A percentile compares a stretch with the other conserved stretches of the same genome.
These are phyloP conservation scores for Mrakia blollopis DNA, from an alignment of 768 basidiomycete genomes.

Conservation along the genomic window DNA sequence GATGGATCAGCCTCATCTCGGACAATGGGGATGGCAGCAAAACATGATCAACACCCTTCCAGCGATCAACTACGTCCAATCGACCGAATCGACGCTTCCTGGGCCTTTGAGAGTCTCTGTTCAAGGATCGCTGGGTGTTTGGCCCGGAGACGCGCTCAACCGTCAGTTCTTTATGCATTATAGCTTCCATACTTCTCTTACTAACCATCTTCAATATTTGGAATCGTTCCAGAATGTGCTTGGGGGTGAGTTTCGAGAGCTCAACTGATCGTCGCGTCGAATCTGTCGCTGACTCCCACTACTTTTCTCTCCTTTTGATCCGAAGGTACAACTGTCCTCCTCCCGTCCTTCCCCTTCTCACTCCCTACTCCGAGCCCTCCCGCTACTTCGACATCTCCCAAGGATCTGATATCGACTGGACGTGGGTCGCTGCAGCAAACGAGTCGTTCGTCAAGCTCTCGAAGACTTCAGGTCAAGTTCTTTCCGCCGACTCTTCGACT, in stretches of 20 bases:
- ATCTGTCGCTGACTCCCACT: background rate
- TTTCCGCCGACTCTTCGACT: slow-evolving; percentile 43
- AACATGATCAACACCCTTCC: slow-evolving; percentile 58
- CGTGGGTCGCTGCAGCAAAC: slow-evolving; percentile 48
- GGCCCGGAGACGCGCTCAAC: slow-evolving; percentile 31
- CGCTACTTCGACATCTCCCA: slow-evolving; percentile 60
- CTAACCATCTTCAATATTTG: too few species aligned
- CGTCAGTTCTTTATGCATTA: background rate
- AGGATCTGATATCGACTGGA: slow-evolving; percentile 59
- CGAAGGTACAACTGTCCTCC: slow-evolving; percentile 39
- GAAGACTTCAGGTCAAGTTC: slow-evolving; percentile 52
- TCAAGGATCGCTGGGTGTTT: slow-evolving; percentile 48
- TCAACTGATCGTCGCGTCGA: background rate
- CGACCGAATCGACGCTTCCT: slow-evolving; percentile 54
- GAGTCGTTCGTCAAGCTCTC: slow-evolving; percentile 56
- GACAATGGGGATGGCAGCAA: slow-evolving; percentile 66
- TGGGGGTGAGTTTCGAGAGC: background rate
- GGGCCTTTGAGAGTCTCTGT: slow-evolving; percentile 62
- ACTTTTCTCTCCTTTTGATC: background rate
- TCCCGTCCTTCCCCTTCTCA: slow-evolving; percentile 51
- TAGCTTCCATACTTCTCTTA: too few species aligned
- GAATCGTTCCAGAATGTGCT: slow-evolving; percentile 21
- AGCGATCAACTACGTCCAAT: slow-evolving; percentile 41
- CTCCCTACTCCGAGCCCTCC: slow-evolving; percentile 55
- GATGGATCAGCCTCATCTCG: slow-evolving; percentile 68